Base-by-base conservation (phyloP, 345 rosid species). In the Citrus inodora region DNA sequence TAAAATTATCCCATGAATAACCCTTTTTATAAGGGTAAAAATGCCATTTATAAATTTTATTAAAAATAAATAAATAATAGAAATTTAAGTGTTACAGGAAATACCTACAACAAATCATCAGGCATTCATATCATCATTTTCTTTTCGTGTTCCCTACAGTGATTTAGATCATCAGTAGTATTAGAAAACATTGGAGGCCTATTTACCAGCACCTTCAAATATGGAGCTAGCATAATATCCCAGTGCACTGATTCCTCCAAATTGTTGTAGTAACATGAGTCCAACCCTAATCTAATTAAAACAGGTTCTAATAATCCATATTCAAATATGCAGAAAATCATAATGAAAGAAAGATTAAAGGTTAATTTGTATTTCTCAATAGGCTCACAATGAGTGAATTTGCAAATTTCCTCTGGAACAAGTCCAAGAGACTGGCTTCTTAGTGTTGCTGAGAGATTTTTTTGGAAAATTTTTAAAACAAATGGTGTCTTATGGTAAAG, bases 391-490 rank as follows among this genome's bases (percentile, higher is more conserved):
- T 82, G 67, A 86, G 71, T 48, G 88, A 59, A 65, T 74, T 67
- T 68, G 87, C 82, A 75, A 86, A 85, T 74, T 77, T 86, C 67
- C 76, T 37, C 80, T 85, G 86, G 66, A 88, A 86, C 81, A 88
- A 56, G 40, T 85, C 87, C 2, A 14, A 9, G 33, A 85, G 30
- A 71, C 83, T 73, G 4, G 78, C 75, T 72, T 78, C 76, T 21
- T 83, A 69, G 46, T 72, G 78, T 33, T 71, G 64, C 60, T 74
- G 80, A 25, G 83, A 28, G 42, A 78, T 74, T 80, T 70, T 25
- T 25, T 25, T 25, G 27, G 27, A 25, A 25, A 25, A 25, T 25
- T 25, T 25, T 25, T 25, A 25, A 25, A 25, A 25, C 27, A 25
- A 25, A 25, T 25, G 27, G 27, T 25, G 27, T 25, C 27, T n/a